These are phyloP conservation scores for Extremus antarcticus DNA, from an alignment of 495 filamentous ascomycete genomes.

Conservation along the genomic window DNA sequence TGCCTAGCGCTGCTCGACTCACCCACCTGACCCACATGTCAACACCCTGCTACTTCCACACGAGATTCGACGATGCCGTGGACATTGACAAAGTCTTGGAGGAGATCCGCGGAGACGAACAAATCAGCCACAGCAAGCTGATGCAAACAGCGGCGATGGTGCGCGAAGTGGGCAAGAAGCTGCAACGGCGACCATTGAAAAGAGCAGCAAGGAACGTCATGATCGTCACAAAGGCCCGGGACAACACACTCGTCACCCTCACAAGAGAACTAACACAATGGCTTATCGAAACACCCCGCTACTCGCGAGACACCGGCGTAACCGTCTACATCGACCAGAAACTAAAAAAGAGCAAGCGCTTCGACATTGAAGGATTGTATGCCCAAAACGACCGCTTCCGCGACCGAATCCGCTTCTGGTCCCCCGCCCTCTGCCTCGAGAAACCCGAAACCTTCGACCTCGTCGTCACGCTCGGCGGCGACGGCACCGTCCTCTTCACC, in stretches of 20 bases:
- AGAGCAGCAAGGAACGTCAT: conserved; percentile 82
- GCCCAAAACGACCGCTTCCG: conserved; percentile 59
- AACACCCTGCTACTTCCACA: conserved; percentile 96
- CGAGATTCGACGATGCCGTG: conserved; percentile 88
- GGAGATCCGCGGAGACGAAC: conserved; percentile 83
- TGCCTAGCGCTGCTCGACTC: conserved; percentile 29
- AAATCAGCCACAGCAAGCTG: conserved; percentile 79
- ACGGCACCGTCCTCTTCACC: conserved; percentile 85
- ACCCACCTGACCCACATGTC: conserved; percentile 44
- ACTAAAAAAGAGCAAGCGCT: conserved; percentile 73
- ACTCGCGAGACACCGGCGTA: conserved; percentile 67
- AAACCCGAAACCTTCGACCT: conserved; percentile 85
- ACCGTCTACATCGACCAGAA: conserved; percentile 94
- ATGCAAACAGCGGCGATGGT: conserved; percentile 92
- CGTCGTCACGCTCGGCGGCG: conserved; percentile 82
- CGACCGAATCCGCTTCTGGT: conserved; percentile 83
- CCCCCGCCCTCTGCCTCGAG: conserved; percentile 83
- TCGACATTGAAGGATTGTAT: conserved; percentile 63
- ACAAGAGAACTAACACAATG: conserved; percentile 79
- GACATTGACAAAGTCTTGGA: conserved; percentile 92
- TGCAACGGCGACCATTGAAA: conserved; percentile 79
- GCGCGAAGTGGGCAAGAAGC: conserved; percentile 84
- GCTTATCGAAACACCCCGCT: conserved; percentile 73
- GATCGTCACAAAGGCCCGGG: conserved; percentile 93
- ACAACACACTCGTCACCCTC: conserved; percentile 74